Conservation (phyloP, 257 asterid species). For the Leonotis leonurus region DNA sequence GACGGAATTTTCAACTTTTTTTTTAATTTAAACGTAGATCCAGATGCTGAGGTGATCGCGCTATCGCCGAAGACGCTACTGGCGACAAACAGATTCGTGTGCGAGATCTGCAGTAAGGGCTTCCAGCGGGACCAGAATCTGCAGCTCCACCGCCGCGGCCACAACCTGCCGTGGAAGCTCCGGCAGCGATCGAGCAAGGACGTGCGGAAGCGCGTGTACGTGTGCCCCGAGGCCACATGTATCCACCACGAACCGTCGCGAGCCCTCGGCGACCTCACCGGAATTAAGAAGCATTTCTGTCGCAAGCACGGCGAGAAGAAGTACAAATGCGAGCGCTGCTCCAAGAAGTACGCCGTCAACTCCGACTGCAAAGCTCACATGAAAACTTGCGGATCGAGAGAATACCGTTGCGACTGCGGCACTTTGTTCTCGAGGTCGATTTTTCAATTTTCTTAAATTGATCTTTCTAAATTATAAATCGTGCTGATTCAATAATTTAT, state of each 20-base stretch:
- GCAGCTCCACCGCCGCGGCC: slow-evolving; percentile 91
- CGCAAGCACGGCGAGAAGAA: slow-evolving; percentile 91
- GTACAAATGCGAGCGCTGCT: slow-evolving; percentile 78
- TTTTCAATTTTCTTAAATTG: background rate
- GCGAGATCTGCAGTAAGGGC: slow-evolving; percentile 93
- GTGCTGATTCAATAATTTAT: background rate
- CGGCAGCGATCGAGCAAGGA: slow-evolving; percentile 57
- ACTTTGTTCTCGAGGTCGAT: slow-evolving; percentile 75
- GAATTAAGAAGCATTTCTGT: slow-evolving; percentile 83
- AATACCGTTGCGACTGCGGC: slow-evolving; percentile 89
- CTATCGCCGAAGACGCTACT: slow-evolving; percentile 65
- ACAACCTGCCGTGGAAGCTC: slow-evolving; percentile 93
- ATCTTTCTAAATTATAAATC: background rate
- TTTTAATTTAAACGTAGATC: slow-evolving; percentile 38
- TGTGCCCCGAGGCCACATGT: slow-evolving; percentile 70
- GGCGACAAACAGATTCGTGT: slow-evolving; percentile 77
- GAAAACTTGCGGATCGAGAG: slow-evolving; percentile 88
- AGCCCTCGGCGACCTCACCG: slow-evolving; percentile 91
- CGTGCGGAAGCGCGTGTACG: slow-evolving; percentile 63
- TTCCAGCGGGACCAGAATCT: slow-evolving; percentile 90
- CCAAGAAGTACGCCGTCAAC: slow-evolving; percentile 74
- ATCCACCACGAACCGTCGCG: slow-evolving; percentile 75
- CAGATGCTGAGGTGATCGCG: slow-evolving; percentile 88
- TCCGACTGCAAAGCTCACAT: slow-evolving; percentile 96
- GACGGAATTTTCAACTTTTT: background rate